Evolutionary conservation across 495 filamentous ascomycete genomes (phyloP), one percentile per base, ranked within the genome.

Genomic region (Aspergillus taichungensis): DNA sequence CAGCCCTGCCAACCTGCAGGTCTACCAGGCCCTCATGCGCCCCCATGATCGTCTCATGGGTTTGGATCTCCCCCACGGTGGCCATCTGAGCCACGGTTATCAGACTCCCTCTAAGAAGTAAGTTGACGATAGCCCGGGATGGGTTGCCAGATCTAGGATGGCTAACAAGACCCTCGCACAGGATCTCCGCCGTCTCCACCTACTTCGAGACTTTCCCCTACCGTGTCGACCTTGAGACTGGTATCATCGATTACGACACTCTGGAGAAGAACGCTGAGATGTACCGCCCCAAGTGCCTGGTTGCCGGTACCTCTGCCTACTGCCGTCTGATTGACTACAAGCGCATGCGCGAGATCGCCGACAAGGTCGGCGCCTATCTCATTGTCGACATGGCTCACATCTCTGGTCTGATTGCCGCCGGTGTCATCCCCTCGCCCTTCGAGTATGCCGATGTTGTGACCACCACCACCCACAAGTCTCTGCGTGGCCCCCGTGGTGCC

Each of bases 381-480:
- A 77, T 97, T 39, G 87, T 91, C 39, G 94, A 99, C 57, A 99
- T 99, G 85, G 94, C 94, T 40, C 94, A 99, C 69, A 97, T 99
- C 62, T 97, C 94, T 12, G 94, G 94, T 54, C 77, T 99, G 37
- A 85, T 97, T 44, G 87, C 94, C 52, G 85, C 87, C 48, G 88
- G 83, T 55, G 91, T 94, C 59, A 95, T 97, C 55, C 88, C 91
- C 49, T 87, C 87, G 43, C 94, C 94, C 27, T 99, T 99, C 74
- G 75, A 82, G 52, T 77, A 95, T 57, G 89, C 91, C 47, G 94
- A 97, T 66, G 85, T 99, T 44, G 94, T 99, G 46, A 99, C 94
- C 50, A 99, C 94, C 45, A 99, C 94, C 46, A 99, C 94, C 40
- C 94, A 99, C 82, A 99, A 99, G 80, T 95, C 90, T 40, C 86